Conservation (phyloP, 805 yeast genomes). For the Dipodascus albidus region DNA sequence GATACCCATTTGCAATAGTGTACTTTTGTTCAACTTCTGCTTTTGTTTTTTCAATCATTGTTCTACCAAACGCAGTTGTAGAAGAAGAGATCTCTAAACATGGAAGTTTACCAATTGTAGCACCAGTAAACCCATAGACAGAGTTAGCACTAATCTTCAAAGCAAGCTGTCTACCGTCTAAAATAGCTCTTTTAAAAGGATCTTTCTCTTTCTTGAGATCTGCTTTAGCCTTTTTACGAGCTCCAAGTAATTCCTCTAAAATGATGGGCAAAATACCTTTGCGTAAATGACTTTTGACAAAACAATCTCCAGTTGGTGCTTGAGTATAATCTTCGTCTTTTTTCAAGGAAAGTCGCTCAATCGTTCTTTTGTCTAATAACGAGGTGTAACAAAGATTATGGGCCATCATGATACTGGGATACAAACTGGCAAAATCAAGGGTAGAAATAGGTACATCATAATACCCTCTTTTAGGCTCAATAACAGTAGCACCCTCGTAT, state of each 20-base stretch:
- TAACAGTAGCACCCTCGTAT: conserved; percentile 98
- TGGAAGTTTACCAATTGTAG: conserved; percentile 93
- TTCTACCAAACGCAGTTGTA: conserved; percentile 91
- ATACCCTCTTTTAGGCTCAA: conserved; percentile 92
- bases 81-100: conserved; percentile 94
- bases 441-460: conserved; percentile 97
- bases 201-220: conserved; percentile 89
- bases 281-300: conserved; percentile 57
- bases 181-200: conserved; percentile 84
- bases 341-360: conserved; percentile 48
- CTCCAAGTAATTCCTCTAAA: conserved; percentile 74
- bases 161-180: conserved; percentile 96
- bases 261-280: conserved; percentile 89
- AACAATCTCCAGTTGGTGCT: conserved; percentile 75
- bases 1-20: conserved; percentile 68
- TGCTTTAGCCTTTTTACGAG: conserved; percentile 86
- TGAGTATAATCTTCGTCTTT: conserved; percentile 69
- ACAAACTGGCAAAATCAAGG: conserved; percentile 90
- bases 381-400: conserved; percentile 96
- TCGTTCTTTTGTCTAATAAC: conserved; percentile 54
- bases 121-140: conserved; percentile 98
- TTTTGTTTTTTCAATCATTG: conserved; percentile 90
- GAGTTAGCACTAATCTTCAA: conserved; percentile 95
- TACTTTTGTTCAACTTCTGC: conserved; percentile 72
- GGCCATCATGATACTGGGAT: conserved; percentile 99